Base-by-base conservation (phyloP, 306 rosid genomes). In the Cercis canadensis region DNA sequence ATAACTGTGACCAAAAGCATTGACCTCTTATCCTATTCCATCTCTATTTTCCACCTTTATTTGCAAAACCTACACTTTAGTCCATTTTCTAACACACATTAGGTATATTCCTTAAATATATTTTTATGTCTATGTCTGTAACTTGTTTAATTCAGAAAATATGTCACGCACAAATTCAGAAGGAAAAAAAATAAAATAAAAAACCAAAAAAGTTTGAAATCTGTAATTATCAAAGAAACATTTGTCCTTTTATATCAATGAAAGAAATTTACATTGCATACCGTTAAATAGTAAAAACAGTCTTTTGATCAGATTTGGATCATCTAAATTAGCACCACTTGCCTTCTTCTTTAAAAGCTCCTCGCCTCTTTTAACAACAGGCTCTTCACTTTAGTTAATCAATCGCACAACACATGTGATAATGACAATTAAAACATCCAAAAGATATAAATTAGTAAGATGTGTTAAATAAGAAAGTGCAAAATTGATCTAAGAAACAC, bases 341-440 rank as follows among this genome's bases (percentile, higher is more conserved):
- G 90, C 96, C 85, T 90, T 93, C 96, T 90, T 90, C 94, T 92
- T 93, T 67, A 90, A 66, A 80, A 93, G 97, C 82, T 88, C 97
- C 87, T 93, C 98, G 74, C 97, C 98, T 83, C 87, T 85, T 88
- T 88, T 93, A 74, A 87, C 77, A 75, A 88, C 90, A 46, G 85
- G 79, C 89, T 93, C 98, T 73, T 93, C 94, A 85, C 98, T 93
- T 77, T 83, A 84, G 83, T 79, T 60, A 83, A 78, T 73, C 76
- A 82, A 85, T 68, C 73, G 81, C 46, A 67, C 55, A 78, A 54
- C 69, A 62, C 70, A 46, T 11, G 68, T 75, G 73, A 75, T 67
- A 67, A 62, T 47, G 77, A 80, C 43, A 83, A 77, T 62, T n/a
- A n/a, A 66, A 62, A 58, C 44, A 83, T 73, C 60, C 67, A 54